phyloP scores from a whole-genome alignment of 495 filamentous ascomycete genomes.

The Aspergillus haitiensis region DNA sequence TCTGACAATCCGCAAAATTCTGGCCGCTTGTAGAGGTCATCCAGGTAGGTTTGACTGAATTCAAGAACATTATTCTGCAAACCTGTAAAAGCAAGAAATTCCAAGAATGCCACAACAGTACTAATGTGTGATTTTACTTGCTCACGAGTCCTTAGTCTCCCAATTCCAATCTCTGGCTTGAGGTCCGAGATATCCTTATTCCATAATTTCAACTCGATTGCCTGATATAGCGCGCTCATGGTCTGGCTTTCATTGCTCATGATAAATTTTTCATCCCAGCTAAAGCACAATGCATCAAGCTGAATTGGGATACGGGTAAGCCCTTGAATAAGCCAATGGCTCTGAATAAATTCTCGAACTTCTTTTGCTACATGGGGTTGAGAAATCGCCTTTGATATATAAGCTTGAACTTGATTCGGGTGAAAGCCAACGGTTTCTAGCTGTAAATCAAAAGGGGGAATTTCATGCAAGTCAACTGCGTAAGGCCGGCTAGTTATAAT shows the following conservation, averaged over 20 bases:
- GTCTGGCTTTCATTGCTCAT: constrained; percentile 23
- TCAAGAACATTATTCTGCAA: constrained; percentile 38
- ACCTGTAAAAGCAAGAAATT: constrained; percentile 40
- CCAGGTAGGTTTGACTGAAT: constrained; percentile 30
- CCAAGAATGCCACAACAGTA: constrained; percentile 32
- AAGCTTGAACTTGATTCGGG: constrained; percentile 17
- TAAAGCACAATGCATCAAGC: constrained; percentile 48
- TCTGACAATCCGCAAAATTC: constrained; percentile 15
- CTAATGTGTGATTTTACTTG: constrained; percentile 13
- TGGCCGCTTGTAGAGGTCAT: constrained; percentile 21
- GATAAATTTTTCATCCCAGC: constrained; percentile 32
- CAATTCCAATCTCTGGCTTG: constrained; percentile 1
- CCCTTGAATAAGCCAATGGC: constrained; percentile 33
- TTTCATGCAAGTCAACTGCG: constrained; percentile 1
- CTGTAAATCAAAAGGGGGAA: constrained; percentile 19
- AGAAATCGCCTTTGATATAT: constrained; percentile 9
- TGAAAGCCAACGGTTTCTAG: constrained; percentile 24
- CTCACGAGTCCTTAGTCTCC: constrained; percentile 10
- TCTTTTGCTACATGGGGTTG: constrained; percentile 23
- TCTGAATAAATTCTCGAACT: constrained; percentile 37
- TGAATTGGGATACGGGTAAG: constrained; percentile 49
- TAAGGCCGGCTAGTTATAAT: constrained; percentile 23
- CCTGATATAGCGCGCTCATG: constrained; percentile 46
- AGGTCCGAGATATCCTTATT: constrained; percentile 35
- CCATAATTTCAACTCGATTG: constrained; percentile 39